Evolutionary conservation across 73 alveolate genomes (phyloP).

Genomic region (Uronychia setigera): DNA sequence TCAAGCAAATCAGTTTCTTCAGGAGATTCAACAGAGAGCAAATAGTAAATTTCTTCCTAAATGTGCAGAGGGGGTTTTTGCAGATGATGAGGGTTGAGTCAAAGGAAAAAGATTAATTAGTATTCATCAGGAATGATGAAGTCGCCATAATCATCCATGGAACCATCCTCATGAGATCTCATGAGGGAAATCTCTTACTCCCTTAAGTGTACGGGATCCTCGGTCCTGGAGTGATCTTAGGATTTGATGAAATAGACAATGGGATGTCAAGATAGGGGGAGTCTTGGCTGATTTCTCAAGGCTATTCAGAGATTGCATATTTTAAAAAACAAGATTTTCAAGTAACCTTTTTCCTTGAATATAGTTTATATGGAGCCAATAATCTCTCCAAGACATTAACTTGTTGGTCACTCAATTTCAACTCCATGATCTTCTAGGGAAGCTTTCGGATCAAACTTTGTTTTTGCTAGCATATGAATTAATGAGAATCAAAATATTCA

Average conservation of each 20-base stretch:
- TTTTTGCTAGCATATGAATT: not conserved
- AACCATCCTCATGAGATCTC: not conserved
- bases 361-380: not conserved
- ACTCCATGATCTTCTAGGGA: not conserved
- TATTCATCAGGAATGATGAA: not conserved
- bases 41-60: not conserved
- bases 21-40: not conserved
- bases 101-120: not conserved
- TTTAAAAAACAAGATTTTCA: not conserved
- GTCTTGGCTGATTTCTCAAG: not conserved
- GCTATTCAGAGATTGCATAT: not conserved
- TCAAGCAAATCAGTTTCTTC: not conserved
- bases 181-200: not conserved
- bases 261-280: not conserved
- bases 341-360: not conserved
- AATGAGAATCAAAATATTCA: not conserved
- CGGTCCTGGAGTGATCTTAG: not conserved
- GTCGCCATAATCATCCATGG: not conserved
- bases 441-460: not conserved
- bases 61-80: not conserved
- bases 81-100: not conserved
- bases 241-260: not conserved
- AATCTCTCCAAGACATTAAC: not conserved
- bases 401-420: not conserved
- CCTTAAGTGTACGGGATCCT: not conserved